Percentiles rank a stretch among this genome's conserved stretches.
Conservation (phyloP, 306 rosid genomes). For the Glycine soja region DNA sequence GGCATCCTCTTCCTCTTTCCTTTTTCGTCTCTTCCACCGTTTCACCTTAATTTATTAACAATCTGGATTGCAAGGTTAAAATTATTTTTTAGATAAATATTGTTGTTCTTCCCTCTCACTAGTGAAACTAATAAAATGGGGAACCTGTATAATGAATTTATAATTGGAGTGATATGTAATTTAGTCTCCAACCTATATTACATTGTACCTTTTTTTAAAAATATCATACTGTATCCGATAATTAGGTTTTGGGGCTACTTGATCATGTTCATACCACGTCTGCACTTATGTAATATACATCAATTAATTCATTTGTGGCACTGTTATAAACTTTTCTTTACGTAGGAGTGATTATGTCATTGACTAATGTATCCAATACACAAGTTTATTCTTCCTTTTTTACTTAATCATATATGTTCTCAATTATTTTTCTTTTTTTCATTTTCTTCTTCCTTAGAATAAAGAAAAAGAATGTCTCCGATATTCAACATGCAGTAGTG, state of each 20-base stretch:
- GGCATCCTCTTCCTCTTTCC: not conserved
- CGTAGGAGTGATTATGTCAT: slow-evolving; percentile 41
- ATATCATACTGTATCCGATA: slow-evolving; percentile 10
- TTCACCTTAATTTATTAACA: too few species aligned
- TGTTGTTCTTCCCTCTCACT: too few species aligned
- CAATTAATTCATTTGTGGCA: slow-evolving; percentile 17
- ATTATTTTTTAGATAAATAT: too few species aligned
- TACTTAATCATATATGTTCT: slow-evolving; percentile 34
- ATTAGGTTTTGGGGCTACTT: not conserved
- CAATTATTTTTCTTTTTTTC: not conserved
- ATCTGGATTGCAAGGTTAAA: too few species aligned
- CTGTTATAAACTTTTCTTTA: slow-evolving; percentile 32
- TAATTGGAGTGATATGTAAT: too few species aligned
- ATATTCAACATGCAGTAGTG: not conserved
- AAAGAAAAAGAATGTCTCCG: not conserved
- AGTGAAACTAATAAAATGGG: not conserved
- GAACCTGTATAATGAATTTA: not conserved
- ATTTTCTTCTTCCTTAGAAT: not conserved
- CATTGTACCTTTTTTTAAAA: not conserved
- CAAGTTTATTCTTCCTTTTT: slow-evolving; percentile 38
- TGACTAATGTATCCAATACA: slow-evolving; percentile 41
- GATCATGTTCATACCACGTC: slow-evolving; percentile 40
- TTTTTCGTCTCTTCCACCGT: not conserved
- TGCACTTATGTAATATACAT: slow-evolving; percentile 8
- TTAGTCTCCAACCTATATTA: not conserved